Evolutionary conservation across 2,329 filamentous ascomycete genomes (phyloP), one percentile per base, ranked within the genome.

Genomic region (Cladosporium sp.): DNA sequence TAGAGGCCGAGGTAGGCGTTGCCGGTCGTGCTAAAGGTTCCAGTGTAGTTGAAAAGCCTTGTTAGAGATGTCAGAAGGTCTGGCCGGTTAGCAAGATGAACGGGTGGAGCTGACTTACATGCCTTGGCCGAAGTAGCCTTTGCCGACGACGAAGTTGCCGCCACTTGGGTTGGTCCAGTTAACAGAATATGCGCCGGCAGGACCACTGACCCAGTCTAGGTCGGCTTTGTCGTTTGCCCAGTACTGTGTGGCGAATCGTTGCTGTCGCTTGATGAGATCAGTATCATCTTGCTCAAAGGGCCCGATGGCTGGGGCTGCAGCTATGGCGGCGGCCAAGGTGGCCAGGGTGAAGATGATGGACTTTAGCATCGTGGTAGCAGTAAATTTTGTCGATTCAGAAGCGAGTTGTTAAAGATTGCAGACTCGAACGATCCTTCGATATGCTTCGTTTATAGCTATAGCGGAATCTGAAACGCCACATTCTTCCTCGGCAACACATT

Each of bases 1-100:
- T 82, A 82, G 11, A 82, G 65, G 13, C 78, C 67, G 13, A 83
- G 71, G 62, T 81, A 81, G 33, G 63, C 63, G 58, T 49, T 41
- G 56, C 75, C 75, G 53, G 69, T 70, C 51, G 74, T 70, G 53
- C 62, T 69, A 69, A 73, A 80, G 37, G 66, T 69, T 41, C 73
- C 77, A n/a, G 66, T 69, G 70, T 77, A 80, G 56, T 66, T 73
- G 62, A 80, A 77, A 45, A 67, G 70, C 56, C 77, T 79, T n/a
- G 13, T 38, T 10, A 38, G 19, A 10, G 35, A 2, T 14, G 13
- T 38, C n/a, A 14, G 34, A 35, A 4, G 34, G 34, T 7, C 9
- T 43, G 22, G 22, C 11, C 10, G 42, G 19, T 22, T 43, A n/a
- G 22, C 22, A 5, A 5, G 7, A 7, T 5, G 41, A 8, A 11